Evolutionary conservation across 768 basidiomycete species (phyloP), one percentile per base, ranked within the genome.

Genomic region (Boletales sp.): DNA sequence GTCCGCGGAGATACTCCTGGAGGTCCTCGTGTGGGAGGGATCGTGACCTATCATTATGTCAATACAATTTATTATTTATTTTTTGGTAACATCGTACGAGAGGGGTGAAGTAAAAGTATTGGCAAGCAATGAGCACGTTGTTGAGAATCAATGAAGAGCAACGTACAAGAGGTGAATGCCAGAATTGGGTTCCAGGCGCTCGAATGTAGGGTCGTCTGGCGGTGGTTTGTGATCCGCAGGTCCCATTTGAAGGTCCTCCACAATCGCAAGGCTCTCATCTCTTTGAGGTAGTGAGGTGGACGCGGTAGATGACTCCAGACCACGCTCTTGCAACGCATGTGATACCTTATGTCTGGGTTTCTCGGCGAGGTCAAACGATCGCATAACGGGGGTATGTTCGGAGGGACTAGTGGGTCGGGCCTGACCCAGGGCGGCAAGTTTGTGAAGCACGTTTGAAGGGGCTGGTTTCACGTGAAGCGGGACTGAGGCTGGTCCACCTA

Each of bases 131-230:
- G 40, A 40, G 24, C 15, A 43, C 15, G 31, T 21, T 32, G 45
- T 38, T 4, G n/a, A 34, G 51, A 37, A 56, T 45, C 15, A 29
- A 43, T 45, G 21, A 18, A 21, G 14, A 42, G 10, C 13, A 19
- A 78, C 90, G 50, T 62, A 97, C 94, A 69, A 75, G 21, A 99
- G 75, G 44, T 84, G 78, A 43, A 97, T 95, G 6, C 86, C 82
- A 27, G 93, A 94, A 69, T 97, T 89, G 1, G 97, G 97, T 65
- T 99, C 97, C 5, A 94, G 65, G 43, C 72, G 78, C 54, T 86
- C 74, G 61, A 94, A 99, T 14, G 72, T 59, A 0, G 88, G 87
- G 62, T 94, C 93, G 18, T 88, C 86, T 31, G 72, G 70, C 0
- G 83, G 80, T 14, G 88, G 73, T 13, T 72, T 80, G 64, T 90